Evolutionary conservation across 768 basidiomycete species (phyloP).

Genomic region (Sporobolomyces phaffii): DNA sequence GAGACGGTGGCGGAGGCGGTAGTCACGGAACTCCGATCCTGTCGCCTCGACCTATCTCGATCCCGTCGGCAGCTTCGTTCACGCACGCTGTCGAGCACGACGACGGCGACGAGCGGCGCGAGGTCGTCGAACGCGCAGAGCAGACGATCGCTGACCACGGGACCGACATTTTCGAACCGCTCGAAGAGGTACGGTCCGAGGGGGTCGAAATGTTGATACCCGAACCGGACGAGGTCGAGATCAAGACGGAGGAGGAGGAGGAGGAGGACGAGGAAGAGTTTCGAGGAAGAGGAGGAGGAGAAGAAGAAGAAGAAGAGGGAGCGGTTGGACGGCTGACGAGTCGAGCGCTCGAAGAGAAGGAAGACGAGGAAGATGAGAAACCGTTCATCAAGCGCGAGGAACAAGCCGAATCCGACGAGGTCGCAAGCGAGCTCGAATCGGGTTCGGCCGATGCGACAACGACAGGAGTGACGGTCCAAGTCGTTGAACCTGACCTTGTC

Average conservation of each 20-base stretch:
- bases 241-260: neutral
- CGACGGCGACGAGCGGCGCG: neutral
- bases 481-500: neutral
- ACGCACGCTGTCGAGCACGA: neutral
- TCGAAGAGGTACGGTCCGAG: neutral
- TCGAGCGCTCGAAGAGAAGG: neutral
- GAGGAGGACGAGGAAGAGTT: neutral
- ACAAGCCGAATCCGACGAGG: neutral
- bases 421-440: neutral
- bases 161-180: neutral
- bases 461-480: neutral
- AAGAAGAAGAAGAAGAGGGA: neutral
- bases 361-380: neutral
- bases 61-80: constrained; percentile 7
- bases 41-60: constrained; percentile 11
- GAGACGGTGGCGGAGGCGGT: no score
- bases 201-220: neutral
- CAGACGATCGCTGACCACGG: constrained; percentile 2
- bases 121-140: constrained; percentile 1
- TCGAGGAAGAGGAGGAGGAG: neutral
- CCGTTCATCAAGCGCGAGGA: constrained; percentile 13
- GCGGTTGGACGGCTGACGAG: neutral
- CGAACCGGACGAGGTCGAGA: neutral
- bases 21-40: neutral
- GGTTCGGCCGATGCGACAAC: neutral